A percentile compares a stretch with the other conserved stretches of the same genome.
Evolutionary conservation across 2,329 filamentous ascomycete genomes (phyloP).

Genomic region (Neonectria faginata): DNA sequence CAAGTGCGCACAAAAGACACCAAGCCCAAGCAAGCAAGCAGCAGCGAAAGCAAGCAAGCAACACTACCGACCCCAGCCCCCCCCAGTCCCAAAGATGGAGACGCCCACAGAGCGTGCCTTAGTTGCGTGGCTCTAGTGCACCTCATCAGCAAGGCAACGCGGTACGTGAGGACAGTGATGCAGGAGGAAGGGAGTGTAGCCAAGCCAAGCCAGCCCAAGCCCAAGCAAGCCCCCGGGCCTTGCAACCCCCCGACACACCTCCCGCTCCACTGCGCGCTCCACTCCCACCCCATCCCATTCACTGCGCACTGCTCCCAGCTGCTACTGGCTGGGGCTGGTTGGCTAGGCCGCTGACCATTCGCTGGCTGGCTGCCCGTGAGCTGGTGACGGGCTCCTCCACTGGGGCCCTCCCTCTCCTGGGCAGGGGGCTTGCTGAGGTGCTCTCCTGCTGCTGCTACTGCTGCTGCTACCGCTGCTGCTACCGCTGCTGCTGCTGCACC

Average conservation of each 20-base stretch:
- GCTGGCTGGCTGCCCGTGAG: conserved; percentile 3
- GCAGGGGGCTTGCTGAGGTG: background rate
- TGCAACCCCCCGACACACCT: conserved; percentile 17
- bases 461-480: no score
- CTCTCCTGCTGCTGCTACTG: background rate
- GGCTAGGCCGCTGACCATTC: conserved; percentile 1
- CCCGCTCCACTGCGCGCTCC: conserved; percentile 13
- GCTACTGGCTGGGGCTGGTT: no score
- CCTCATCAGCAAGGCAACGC: conserved; percentile 34
- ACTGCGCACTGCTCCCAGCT: conserved; percentile 18
- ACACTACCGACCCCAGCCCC: conserved; percentile 17
- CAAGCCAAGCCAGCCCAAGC: conserved; percentile 11
- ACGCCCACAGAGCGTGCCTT: conserved; percentile 33
- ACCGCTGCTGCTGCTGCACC: no score
- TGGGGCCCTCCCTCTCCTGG: conserved; percentile 3
- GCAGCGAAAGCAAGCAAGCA: conserved; percentile 13
- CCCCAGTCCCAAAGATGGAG: conserved; percentile 23
- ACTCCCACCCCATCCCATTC: conserved; percentile 7
- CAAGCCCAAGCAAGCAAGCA: conserved; percentile 28
- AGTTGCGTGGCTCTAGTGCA: conserved; percentile 36
- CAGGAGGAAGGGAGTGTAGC: conserved; percentile 29
- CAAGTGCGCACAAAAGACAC: conserved; percentile 9
- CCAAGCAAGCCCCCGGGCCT: background rate
- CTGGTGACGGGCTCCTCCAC: conserved; percentile 12
- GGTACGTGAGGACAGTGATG: conserved; percentile 30